Conservation (phyloP, 2,329 filamentous ascomycete species). For the Raffaelea ambrosiae region DNA sequence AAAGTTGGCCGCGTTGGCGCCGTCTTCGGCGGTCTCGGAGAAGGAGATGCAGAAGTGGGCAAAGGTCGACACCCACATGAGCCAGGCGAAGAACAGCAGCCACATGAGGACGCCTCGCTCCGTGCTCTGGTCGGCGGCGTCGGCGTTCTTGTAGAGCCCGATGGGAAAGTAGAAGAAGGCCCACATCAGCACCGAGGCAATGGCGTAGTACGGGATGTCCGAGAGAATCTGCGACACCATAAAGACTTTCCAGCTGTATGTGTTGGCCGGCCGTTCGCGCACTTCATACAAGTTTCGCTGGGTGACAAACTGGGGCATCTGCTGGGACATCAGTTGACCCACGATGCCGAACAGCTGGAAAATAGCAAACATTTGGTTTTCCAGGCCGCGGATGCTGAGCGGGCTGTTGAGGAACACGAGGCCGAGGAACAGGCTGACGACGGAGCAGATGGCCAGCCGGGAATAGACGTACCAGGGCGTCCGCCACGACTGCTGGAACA, state of each 20-base stretch:
- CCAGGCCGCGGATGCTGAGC: slow-evolving; percentile 64
- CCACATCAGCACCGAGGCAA: slow-evolving; percentile 55
- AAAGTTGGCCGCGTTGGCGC: slow-evolving; percentile 52
- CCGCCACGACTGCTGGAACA: slow-evolving; percentile 77
- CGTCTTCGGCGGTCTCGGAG: slow-evolving; percentile 59
- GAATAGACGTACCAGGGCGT: slow-evolving; percentile 83
- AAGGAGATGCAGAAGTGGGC: slow-evolving; percentile 65
- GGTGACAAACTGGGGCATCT: slow-evolving; percentile 77
- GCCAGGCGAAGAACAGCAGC: slow-evolving; percentile 67
- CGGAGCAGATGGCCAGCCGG: slow-evolving; percentile 59
- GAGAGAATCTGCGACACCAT: slow-evolving; percentile 74
- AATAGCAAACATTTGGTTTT: slow-evolving; percentile 78
- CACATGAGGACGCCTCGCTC: slow-evolving; percentile 72
- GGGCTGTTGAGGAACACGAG: slow-evolving; percentile 69
- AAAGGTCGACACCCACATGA: slow-evolving; percentile 64
- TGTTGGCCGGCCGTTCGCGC: slow-evolving; percentile 72
- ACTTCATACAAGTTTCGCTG: slow-evolving; percentile 76
- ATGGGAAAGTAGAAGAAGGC: slow-evolving; percentile 77
- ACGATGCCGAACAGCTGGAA: slow-evolving; percentile 80
- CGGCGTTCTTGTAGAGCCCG: slow-evolving; percentile 63
- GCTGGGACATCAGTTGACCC: slow-evolving; percentile 66
- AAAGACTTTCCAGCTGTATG: slow-evolving; percentile 78
- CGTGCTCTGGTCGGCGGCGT: slow-evolving; percentile 46
- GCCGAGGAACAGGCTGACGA: slow-evolving; percentile 66
- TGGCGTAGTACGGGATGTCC: slow-evolving; percentile 78